Base-by-base conservation (phyloP, 306 rosid genomes). In the Lathyrus aphaca region DNA sequence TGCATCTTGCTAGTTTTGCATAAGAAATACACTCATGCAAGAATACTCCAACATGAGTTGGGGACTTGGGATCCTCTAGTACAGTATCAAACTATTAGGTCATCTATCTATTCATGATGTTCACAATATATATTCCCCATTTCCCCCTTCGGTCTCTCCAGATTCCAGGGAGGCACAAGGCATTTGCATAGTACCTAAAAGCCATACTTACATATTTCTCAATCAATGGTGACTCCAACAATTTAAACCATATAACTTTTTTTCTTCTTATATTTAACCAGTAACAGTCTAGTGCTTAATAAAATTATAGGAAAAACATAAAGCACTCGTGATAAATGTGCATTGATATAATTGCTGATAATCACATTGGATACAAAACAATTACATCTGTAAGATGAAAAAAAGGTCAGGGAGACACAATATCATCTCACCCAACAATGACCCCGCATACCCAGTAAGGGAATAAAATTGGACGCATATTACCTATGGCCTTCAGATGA, bases 291-390 rank as follows among this genome's bases (percentile, higher is more conserved):
- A 42, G 42, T 19, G 21, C 37, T 50, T 14, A 29, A 40, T 4
- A 10, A 30, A 61, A 6, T 42, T 30, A 10, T 43, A 23, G n/a
- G 12, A 54, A 54, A 54, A 45, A 72, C 35, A 73, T 62, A 68
- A 38, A 25, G 15, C 58, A 8, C 30, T 38, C 66, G 13, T 32
- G 68, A 57, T 18, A 46, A 30, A 68, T 55, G 67, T 13, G 68
- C 51, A 27, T 69, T 25, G 57, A 25, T 81, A 64, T 66, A 77
- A 74, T 54, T 21, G 74, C 72, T 6, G 72, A 65, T 72, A 42
- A 79, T 68, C 79, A 75, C 79, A 72, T 61, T 30, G 66, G 64
- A 72, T 68, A 76, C 80, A 82, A 73, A 75, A 48, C 81, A 82
- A 79, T 79, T 79, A 83, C 86, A 79, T 56, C 46, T 56, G 73